Conservation (phyloP, 139 green algal genomes). For the Micractinium conductrix region DNA sequence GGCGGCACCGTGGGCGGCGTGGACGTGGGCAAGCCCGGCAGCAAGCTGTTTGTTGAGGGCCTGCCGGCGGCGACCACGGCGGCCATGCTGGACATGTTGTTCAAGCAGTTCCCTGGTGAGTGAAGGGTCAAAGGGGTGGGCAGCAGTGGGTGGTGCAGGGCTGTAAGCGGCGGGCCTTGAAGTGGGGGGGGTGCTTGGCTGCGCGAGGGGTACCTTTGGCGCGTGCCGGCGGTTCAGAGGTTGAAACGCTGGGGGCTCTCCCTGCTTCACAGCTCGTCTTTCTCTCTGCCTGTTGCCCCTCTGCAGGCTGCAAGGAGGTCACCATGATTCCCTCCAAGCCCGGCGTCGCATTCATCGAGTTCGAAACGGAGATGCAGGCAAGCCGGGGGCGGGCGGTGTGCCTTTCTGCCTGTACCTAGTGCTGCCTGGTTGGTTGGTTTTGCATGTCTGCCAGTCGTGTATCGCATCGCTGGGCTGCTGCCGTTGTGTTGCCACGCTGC, state of each 20-base stretch:
- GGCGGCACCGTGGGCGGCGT: neutral
- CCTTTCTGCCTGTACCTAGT: too few species aligned
- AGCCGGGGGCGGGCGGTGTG: too few species aligned
- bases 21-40: slow-evolving; percentile 77
- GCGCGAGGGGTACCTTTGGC: too few species aligned
- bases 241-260: too few species aligned
- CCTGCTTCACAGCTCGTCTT: too few species aligned
- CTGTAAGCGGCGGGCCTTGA: too few species aligned
- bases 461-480: neutral
- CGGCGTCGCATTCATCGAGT: slow-evolving; percentile 98
- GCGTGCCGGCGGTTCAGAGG: too few species aligned
- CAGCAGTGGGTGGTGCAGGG: too few species aligned
- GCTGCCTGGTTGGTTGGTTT: too few species aligned
- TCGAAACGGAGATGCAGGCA: slow-evolving; percentile 69
- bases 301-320: slow-evolving; percentile 87
- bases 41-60: slow-evolving; percentile 95
- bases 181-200: too few species aligned
- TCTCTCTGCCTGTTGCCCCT: neutral
- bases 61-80: slow-evolving; percentile 88
- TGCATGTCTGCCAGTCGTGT: too few species aligned
- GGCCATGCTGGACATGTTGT: slow-evolving; percentile 93
- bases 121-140: too few species aligned
- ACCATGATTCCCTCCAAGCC: slow-evolving; percentile 90
- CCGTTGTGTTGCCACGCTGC: neutral
- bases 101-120: slow-evolving; percentile 90